Base-by-base conservation (phyloP, 164 flowering plant species). In the Umbilicus rupestris region DNA sequence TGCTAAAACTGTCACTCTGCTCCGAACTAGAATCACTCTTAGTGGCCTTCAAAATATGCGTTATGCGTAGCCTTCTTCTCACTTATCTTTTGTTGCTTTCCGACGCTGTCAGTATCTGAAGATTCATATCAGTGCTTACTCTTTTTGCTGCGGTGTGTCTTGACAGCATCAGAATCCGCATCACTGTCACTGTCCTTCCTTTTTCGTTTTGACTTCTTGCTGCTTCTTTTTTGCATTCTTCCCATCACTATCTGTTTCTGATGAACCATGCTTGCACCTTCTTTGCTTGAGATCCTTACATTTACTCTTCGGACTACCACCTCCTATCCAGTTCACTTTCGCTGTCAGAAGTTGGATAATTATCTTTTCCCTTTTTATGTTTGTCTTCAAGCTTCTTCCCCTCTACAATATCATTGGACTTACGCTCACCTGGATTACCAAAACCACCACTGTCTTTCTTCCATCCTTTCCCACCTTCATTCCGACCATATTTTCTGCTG, bases 371-470 rank as follows among this genome's bases (percentile, higher is more conserved):
- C 5, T 5, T 62, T 17, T 66, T 71, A 71, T 75, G 77, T 68
- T 73, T 72, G 16, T 39, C 74, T 49, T 64, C 74, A 46, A 63
- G 72, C 65, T 71, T 77, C 68, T 68, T 77, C 31, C 42, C 71
- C 26, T 68, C 77, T 11, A 16, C 69, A 19, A n/a, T 14, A 41
- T 30, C 65, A 31, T 41, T 72, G 44, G 19, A 62, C 39, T 33
- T 70, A 5, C 74, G 79, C 4, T 77, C 81, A 59, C 77, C 73
- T 41, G 67, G 78, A 49, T 68, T 33, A 62, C 77, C 73, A 47
- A 67, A 55, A 19, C 45, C 17, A 47, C 31, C 69, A 47, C 75
- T 77, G 41, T 57, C 72, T 49, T 74, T 78, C 41, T 68, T 79
- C n/a, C 31, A 69, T 24, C 47, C 72, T 65, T 47, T 73, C 14